Evolutionary conservation across 768 basidiomycete genomes (phyloP).

Genomic region (Trametes cingulata): DNA sequence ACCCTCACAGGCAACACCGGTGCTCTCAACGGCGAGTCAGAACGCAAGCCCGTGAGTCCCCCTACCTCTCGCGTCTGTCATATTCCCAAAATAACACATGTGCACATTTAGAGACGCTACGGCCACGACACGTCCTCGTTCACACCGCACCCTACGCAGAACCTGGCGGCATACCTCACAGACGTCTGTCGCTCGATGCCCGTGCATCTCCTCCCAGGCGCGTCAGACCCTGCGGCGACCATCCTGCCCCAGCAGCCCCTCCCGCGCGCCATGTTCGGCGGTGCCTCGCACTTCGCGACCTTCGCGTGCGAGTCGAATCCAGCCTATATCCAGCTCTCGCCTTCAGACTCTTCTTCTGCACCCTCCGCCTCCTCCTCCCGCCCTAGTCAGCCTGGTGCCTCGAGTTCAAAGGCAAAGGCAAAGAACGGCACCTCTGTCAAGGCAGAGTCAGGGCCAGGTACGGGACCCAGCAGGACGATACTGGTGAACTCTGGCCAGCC

Average conservation of each 20-base stretch:
- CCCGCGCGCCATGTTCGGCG: conserved; percentile 88
- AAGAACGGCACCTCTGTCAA: not conserved
- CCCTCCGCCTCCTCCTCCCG: conserved; percentile 18
- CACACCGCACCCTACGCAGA: conserved; percentile 72
- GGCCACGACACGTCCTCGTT: conserved; percentile 66
- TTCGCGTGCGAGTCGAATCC: conserved; percentile 90
- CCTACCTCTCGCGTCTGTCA: not conserved
- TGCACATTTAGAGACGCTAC: conserved; percentile 54
- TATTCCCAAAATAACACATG: conserved; percentile 10
- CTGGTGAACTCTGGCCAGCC: conserved; percentile 92
- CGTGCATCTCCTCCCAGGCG: conserved; percentile 86
- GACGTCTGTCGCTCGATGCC: conserved; percentile 81
- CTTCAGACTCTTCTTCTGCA: conserved; percentile 9
- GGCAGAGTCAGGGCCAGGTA: not conserved
- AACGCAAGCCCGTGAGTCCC: conserved; percentile 57
- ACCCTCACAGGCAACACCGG: conserved; percentile 41
- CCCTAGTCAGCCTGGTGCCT: conserved; percentile 13
- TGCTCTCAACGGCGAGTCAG: conserved; percentile 33
- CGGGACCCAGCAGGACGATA: conserved; percentile 50
- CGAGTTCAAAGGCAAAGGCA: conserved; percentile 9
- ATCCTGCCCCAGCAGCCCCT: conserved; percentile 94
- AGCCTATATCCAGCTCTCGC: conserved; percentile 69
- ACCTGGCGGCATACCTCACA: conserved; percentile 65
- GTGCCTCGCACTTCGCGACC: conserved; percentile 53
- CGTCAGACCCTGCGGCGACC: conserved; percentile 81